phyloP scores from a whole-genome alignment of 2,329 filamentous ascomycete species.

The Coniochaeta pulveracea region DNA sequence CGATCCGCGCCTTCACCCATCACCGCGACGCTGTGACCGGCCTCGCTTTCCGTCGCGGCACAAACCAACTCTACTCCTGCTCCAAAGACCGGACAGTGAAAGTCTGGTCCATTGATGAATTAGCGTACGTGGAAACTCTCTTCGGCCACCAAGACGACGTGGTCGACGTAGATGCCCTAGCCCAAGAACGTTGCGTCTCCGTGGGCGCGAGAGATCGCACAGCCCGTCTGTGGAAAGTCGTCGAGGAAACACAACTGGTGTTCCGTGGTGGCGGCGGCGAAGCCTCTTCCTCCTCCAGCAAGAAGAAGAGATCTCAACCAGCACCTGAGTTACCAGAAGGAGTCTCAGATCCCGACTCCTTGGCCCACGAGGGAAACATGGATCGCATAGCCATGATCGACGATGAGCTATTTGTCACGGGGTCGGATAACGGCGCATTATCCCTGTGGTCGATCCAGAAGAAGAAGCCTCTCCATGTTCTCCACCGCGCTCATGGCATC shows the following conservation, averaged over 20 bases:
- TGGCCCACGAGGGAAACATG: constrained; percentile 72
- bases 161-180: constrained; percentile 70
- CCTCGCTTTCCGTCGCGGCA: constrained; percentile 74
- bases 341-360: constrained; percentile 34
- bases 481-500: constrained; percentile 74
- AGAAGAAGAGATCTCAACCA: constrained; percentile 13
- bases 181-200: constrained; percentile 79
- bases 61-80: constrained; percentile 85
- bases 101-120: constrained; percentile 83
- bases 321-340: constrained; percentile 11
- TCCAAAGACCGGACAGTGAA: constrained; percentile 91
- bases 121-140: constrained; percentile 89
- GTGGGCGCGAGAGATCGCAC: constrained; percentile 88
- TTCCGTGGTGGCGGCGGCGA: constrained; percentile 68
- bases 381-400: constrained; percentile 87
- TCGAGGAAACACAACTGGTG: constrained; percentile 89
- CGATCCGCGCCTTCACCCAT: constrained; percentile 76
- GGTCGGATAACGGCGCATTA: constrained; percentile 80
- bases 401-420: constrained; percentile 82
- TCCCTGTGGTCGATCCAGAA: constrained; percentile 83
- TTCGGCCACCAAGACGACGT: constrained; percentile 94
- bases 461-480: constrained; percentile 83
- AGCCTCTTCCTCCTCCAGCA: constrained; percentile 17
- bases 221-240: constrained; percentile 88
- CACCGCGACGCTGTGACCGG: constrained; percentile 82